Conservation (phyloP, 177 flowering plant genomes). For the Viscum album region DNA sequence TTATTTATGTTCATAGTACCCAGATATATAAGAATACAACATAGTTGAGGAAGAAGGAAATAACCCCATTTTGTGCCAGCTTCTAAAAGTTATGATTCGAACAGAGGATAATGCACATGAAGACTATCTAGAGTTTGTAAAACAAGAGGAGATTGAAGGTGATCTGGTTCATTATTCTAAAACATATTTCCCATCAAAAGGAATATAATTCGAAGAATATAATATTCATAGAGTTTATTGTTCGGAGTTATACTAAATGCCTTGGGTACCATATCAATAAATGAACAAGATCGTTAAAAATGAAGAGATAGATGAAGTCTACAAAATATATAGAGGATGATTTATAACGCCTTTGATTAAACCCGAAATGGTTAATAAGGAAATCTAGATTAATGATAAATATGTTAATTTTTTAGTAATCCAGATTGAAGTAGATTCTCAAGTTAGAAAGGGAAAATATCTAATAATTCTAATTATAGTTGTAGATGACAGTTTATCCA, state of each 20-base stretch:
- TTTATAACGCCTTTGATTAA: not conserved
- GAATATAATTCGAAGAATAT: not conserved
- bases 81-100: too few relatives aligned
- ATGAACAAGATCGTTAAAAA: not conserved
- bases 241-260: not conserved
- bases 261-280: not conserved
- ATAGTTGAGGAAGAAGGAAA: too few relatives aligned
- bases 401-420: not conserved
- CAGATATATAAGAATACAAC: too few relatives aligned
- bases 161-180: too few relatives aligned
- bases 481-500: not conserved
- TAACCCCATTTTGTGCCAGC: too few relatives aligned
- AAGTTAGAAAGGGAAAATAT: not conserved
- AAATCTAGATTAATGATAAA: not conserved
- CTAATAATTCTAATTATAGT: not conserved
- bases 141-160: too few relatives aligned
- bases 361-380: not conserved
- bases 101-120: too few relatives aligned
- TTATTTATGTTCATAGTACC: too few relatives aligned
- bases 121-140: too few relatives aligned
- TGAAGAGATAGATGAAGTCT: not conserved
- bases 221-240: not conserved
- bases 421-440: not conserved
- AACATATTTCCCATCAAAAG: too few relatives aligned
- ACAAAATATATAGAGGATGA: not conserved